Conservation (phyloP, 768 basidiomycete species). For the Podaxis sp. region DNA sequence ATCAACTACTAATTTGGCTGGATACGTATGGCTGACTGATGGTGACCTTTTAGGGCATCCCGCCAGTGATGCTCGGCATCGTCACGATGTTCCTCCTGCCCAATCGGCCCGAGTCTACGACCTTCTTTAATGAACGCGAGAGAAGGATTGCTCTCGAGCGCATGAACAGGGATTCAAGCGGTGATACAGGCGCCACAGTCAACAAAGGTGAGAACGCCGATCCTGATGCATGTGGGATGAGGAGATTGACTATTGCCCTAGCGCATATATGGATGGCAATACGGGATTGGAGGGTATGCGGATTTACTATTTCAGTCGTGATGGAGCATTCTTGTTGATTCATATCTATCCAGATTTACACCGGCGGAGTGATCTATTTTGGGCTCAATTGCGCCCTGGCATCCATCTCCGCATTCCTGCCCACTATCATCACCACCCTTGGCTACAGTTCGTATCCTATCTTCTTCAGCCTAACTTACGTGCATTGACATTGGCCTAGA, state of each 20-base stretch:
- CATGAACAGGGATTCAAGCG: constrained; percentile 63
- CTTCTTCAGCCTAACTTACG: not conserved
- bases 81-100: constrained; percentile 56
- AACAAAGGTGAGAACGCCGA: constrained; percentile 47
- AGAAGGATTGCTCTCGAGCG: constrained; percentile 63
- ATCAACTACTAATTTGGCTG: not conserved
- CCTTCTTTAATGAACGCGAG: constrained; percentile 50
- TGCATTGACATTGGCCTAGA: constrained; percentile 33
- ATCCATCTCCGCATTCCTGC: constrained; percentile 81
- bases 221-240: not conserved
- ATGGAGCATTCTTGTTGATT: constrained; percentile 3
- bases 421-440: constrained; percentile 75
- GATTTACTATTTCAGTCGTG: not conserved
- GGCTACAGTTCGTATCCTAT: constrained; percentile 54
- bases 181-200: constrained; percentile 62
- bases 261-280: constrained; percentile 65
- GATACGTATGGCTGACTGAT: not conserved
- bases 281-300: constrained; percentile 66
- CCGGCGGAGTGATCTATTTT: constrained; percentile 74
- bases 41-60: constrained; percentile 49
- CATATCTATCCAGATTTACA: constrained; percentile 45
- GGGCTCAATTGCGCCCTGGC: constrained; percentile 74
- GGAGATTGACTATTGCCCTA: constrained; percentile 21
- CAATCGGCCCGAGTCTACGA: constrained; percentile 69
- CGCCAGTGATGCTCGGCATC: constrained; percentile 62